Base-by-base conservation (phyloP, 495 filamentous ascomycete species). In the Parathielavia appendiculata region DNA sequence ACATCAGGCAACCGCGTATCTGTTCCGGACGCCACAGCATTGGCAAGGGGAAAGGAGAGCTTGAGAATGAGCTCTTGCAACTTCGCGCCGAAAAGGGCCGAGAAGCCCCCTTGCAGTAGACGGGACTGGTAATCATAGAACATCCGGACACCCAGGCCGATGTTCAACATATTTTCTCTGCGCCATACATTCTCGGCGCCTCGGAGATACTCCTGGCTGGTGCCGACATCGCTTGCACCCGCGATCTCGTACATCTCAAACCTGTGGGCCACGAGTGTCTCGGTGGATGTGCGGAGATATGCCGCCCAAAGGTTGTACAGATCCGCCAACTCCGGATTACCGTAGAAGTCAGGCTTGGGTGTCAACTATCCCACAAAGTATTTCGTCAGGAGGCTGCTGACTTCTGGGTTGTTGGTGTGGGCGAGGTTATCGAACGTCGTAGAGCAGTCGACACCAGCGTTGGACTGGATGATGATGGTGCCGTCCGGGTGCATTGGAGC, bases 51-150 rank as follows among this genome's bases (percentile, higher is more conserved):
- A 62, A 78, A 80, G 0, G 78, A 76, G 2, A 80, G 71, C 60
- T 79, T 79, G 52, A 80, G 70, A 9, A 76, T 76, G 17, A 79
- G 71, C 52, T 79, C 76, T 41, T 80, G 76, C 6, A 80, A 58
- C 56, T 71, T 76, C 43, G 74, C 62, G 9, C 76, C 76, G 43
- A 80, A 80, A 0, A 80, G 64, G 2, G 76, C 72, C 6, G 72
- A 68, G 56, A 80, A 80, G 2, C 76, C 76, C n/a, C 69, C 71
- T 56, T 79, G 76, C n/a, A 80, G 72, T 8, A 79, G 65, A 17
- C 78, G 70, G 26, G 72, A 75, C 68, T 80, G 78, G 56, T 79
- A 79, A 39, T 74, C 66, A 54, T 79, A 80, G 53, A 80, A 79
- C 47, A 74, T 76, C 23, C 76, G 71, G 11, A 80, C 70, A 17